Evolutionary conservation across 805 yeast genomes (phyloP), one percentile per base, ranked within the genome.

Genomic region (Wickerhamiella sergipiensis): DNA sequence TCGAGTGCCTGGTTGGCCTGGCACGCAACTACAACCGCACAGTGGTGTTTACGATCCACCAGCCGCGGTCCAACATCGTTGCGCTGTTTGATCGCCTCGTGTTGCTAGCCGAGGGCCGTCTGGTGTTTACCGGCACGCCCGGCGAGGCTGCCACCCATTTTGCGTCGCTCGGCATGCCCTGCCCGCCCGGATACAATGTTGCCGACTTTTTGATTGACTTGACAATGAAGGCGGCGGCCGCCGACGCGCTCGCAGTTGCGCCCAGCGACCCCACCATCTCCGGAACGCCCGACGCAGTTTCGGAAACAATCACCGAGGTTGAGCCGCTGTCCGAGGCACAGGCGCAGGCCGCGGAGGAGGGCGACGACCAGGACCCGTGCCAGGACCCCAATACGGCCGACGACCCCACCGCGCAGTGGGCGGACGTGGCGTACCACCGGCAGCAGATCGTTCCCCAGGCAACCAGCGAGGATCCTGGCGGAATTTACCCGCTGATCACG

Each of bases 41-140:
- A 0, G 80, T 92, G 47, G 78, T 92, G 1, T 83, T 92, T 64
- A 87, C 98, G 0, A 92, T 92, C 57, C 98, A 92, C 68, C 98
- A 92, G 64, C 98, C 98, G 10, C 76, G 98, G 61, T 85, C 96
- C 52, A 92, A 92, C 62, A 90, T 92, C 64, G 97, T 92, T 33
- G 81, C 95, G 0, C 68, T 86, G 52, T 92, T 92, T 66, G 96
- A 90, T 62, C 81, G 82, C 59, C 73, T 92, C 47, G 66, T 90
- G 1, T 70, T 92, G 47, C 71, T 92, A 49, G 83, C 95, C 23
- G 83, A 83, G 55, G 97, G 98, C 53, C 80, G 80, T 56, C 70
- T 87, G 64, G 82, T 89, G 2, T 92, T 84, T 62, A 85, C 95
- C 0, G 98, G 98, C 17, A 80, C 78, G n/a, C 82, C 83, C 75